Conservation (phyloP, 306 rosid species). For the Quercus variabilis region DNA sequence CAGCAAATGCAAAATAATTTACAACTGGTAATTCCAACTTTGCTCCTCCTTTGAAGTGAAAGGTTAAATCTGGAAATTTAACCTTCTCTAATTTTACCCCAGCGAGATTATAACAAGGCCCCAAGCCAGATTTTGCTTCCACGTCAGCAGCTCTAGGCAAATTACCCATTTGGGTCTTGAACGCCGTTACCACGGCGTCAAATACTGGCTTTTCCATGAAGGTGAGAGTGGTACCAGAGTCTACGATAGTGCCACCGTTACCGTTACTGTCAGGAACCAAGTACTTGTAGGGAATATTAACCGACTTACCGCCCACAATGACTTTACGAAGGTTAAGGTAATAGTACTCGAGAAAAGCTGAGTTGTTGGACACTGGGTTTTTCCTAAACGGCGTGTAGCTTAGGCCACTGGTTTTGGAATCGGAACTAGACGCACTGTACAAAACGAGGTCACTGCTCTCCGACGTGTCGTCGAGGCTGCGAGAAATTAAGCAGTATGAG, state of each 20-base stretch:
- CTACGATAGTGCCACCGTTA: constrained; percentile 78
- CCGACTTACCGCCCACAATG: constrained; percentile 46
- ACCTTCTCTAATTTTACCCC: constrained; percentile 14
- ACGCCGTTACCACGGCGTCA: constrained; percentile 42
- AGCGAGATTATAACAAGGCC: constrained; percentile 57
- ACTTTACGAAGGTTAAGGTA: constrained; percentile 56
- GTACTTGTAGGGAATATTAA: constrained; percentile 49
- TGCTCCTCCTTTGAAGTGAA: constrained; percentile 86
- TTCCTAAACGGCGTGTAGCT: constrained; percentile 66
- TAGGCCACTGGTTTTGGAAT: constrained; percentile 18
- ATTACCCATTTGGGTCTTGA: constrained; percentile 57
- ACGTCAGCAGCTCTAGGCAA: constrained; percentile 47
- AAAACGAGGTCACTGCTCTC: constrained; percentile 61
- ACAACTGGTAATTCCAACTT: constrained; percentile 49
- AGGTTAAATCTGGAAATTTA: constrained; percentile 47
- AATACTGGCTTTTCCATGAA: constrained; percentile 62
- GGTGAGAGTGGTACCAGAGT: constrained; percentile 83
- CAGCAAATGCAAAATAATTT: constrained; percentile 62
- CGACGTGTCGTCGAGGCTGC: constrained; percentile 57
- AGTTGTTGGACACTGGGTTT: constrained; percentile 35
- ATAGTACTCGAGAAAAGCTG: constrained; percentile 55
- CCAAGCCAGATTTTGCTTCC: constrained; percentile 58
- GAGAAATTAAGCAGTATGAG: constrained; percentile 72
- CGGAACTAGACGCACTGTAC: constrained; percentile 32
- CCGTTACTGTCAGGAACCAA: constrained; percentile 51